These are phyloP conservation scores for Endoconidiophora laricicola DNA, from an alignment of 2,329 filamentous ascomycete genomes.

Conservation along the genomic window DNA sequence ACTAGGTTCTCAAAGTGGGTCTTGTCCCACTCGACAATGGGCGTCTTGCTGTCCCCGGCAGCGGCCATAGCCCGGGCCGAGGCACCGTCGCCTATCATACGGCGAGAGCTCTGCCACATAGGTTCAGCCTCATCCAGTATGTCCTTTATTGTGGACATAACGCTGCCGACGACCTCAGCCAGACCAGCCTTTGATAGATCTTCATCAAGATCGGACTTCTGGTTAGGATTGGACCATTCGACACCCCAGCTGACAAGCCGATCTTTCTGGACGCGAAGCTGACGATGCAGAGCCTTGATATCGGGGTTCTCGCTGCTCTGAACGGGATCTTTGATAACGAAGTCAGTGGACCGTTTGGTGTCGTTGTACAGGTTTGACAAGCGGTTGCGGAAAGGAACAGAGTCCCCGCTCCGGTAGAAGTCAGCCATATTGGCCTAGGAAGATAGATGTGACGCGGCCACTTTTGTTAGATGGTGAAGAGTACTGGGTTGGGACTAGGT, in stretches of 20 bases:
- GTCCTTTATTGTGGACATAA: conserved; percentile 67
- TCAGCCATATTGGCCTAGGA: conserved; percentile 3
- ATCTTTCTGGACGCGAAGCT: conserved; percentile 66
- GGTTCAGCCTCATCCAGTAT: conserved; percentile 61
- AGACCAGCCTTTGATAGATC: conserved; percentile 56
- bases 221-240: conserved; percentile 58
- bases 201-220: conserved; percentile 54
- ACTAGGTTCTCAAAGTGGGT: conserved; percentile 59
- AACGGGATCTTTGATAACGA: conserved; percentile 47
- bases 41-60: conserved; percentile 35
- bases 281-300: conserved; percentile 54
- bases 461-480: not conserved
- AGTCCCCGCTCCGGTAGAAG: conserved; percentile 5
- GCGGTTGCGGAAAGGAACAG: conserved; percentile 10
- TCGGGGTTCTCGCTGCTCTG: conserved; percentile 51
- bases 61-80: conserved; percentile 15
- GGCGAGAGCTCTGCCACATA: conserved; percentile 44
- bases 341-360: conserved; percentile 62
- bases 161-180: conserved; percentile 60
- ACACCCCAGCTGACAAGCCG: conserved; percentile 63
- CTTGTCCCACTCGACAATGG: conserved; percentile 50
- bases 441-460: no score
- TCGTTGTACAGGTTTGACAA: conserved; percentile 64
- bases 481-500: not conserved
- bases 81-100: not conserved